Evolutionary conservation across 2,329 filamentous ascomycete genomes (phyloP), one percentile per base, ranked within the genome.

Genomic region (Calonectria naviculata): DNA sequence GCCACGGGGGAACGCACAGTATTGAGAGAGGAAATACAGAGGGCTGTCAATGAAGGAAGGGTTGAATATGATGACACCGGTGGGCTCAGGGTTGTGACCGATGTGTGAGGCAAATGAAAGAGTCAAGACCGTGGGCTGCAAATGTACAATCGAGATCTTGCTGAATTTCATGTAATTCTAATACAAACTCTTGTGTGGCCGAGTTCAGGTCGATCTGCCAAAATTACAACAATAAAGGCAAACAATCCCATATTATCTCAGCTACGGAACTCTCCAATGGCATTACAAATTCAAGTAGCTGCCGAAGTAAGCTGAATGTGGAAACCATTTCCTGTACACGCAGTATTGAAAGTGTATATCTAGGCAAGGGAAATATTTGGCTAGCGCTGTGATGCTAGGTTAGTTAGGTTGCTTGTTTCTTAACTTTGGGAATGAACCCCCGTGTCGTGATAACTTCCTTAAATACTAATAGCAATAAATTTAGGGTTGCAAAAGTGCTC

Each of bases 1-100:
- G 81, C 85, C 31, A 95, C 93, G 0, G 95, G 94, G 1, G 87
- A 92, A 61, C 89, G 87, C 71, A 84, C 85, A 29, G 82, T 88
- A 29, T 85, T 93, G 10, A 78, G 85, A 2, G 84, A 84, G 29
- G 87, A 89, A 54, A 80, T 93, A 81, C 84, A 88, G 75, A 82
- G 80, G 62, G 90, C 89, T 36, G 91, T 92, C 4, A 83, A 89
- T 62, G 86, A 89, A 70, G 88, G 89, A 1, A 83, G 89, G 49
- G 89, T 93, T 68, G 86, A 84, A 42, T 91, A 89, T 73, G 87
- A 91, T 68, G 83, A 86, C n/a, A 70, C 68, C 1, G 89, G 89
- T 0, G 82, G 82, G 6, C 75, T 91, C 74, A 81, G 80, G 68
- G 87, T 90, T 44, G 13, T 86, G 65, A 77, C 80, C 7, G 61